Evolutionary conservation across 1,139 yeast genomes (phyloP).

Genomic region (Tardiomyces blankii): DNA sequence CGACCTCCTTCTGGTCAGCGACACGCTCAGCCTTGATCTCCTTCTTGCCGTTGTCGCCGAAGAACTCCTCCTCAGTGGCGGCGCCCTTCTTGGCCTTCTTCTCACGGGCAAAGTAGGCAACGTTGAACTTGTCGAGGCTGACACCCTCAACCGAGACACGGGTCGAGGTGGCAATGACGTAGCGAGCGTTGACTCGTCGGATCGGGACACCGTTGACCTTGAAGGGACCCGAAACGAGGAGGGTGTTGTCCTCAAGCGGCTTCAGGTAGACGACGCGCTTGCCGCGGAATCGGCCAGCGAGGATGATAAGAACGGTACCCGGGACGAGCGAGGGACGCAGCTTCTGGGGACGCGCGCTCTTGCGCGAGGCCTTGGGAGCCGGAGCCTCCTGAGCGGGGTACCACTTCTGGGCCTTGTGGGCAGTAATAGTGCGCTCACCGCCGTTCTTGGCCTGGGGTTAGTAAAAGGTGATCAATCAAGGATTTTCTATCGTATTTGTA

Average conservation of each 20-base stretch:
- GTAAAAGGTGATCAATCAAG: too few relatives aligned
- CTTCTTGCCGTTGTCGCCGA: conserved; percentile 84
- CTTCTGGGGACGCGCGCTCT: conserved; percentile 89
- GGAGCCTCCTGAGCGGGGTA: conserved; percentile 90
- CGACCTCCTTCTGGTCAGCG: conserved; percentile 96
- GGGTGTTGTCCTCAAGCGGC: conserved; percentile 97
- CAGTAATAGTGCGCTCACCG: conserved; percentile 19
- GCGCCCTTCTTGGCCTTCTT: conserved; percentile 67
- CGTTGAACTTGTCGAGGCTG: conserved; percentile 87
- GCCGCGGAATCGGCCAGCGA: conserved; percentile 99
- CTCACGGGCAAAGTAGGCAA: conserved; percentile 96
- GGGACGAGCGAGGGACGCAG: conserved; percentile 96
- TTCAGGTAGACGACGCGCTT: conserved; percentile 99
- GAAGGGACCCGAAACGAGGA: conserved; percentile 98
- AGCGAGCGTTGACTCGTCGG: conserved; percentile 98
- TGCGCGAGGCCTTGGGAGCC: conserved; percentile 52
- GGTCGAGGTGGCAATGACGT: conserved; percentile 98
- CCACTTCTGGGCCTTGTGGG: conserved; percentile 65
- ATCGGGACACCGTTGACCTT: conserved; percentile 99
- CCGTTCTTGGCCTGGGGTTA: conserved; percentile 21
- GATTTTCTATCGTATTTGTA: too few relatives aligned
- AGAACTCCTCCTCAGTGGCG: conserved; percentile 73
- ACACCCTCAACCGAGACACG: conserved; percentile 69
- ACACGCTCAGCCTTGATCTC: conserved; percentile 91
- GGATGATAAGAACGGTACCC: conserved; percentile 95